Conservation (phyloP, 2,329 filamentous ascomycete genomes). For the Curvularia verruculosa region DNA sequence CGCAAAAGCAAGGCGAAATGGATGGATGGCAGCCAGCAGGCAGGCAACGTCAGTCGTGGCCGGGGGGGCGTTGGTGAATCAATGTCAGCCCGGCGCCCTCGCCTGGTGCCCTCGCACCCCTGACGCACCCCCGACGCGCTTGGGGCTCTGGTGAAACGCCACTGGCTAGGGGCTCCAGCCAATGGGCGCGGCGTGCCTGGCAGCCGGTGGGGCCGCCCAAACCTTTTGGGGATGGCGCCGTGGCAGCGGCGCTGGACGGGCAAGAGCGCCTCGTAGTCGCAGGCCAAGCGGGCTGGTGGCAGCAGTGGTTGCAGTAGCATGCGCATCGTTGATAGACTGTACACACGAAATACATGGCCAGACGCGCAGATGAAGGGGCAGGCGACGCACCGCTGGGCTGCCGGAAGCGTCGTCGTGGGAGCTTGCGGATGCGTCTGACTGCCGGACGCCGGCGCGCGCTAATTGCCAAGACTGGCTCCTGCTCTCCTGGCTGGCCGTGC, state of each 20-base stretch:
- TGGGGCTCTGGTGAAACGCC: slow-evolving; percentile 15
- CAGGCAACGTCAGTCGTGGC: slow-evolving; percentile 8
- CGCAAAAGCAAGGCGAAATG: slow-evolving; percentile 8
- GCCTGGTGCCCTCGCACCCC: slow-evolving; percentile 3
- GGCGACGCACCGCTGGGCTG: not conserved
- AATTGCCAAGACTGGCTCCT: slow-evolving; percentile 16
- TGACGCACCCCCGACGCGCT: slow-evolving; percentile 7
- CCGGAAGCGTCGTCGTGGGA: slow-evolving; percentile 4
- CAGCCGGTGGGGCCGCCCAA: slow-evolving; percentile 6
- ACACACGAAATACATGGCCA: too few relatives aligned
- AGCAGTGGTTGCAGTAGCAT: too few relatives aligned
- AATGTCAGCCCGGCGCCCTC: too few relatives aligned
- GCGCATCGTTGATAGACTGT: too few relatives aligned
- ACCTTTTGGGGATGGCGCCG: slow-evolving; percentile 1
- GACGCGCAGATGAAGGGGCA: not conserved
- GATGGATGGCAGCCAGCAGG: too few relatives aligned
- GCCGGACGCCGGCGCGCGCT: slow-evolving; percentile 10
- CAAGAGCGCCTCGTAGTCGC: not conserved
- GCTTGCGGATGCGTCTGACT: slow-evolving; percentile 1
- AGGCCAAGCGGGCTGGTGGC: too few relatives aligned
- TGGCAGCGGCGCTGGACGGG: not conserved
- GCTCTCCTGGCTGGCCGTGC: slow-evolving; percentile 13
- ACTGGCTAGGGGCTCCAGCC: not conserved
- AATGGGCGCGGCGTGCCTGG: slow-evolving; percentile 12
- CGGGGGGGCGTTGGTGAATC: too few relatives aligned